Evolutionary conservation across 2,329 filamentous ascomycete species (phyloP), one percentile per base, ranked within the genome.

Genomic region (Verticillium longisporum): DNA sequence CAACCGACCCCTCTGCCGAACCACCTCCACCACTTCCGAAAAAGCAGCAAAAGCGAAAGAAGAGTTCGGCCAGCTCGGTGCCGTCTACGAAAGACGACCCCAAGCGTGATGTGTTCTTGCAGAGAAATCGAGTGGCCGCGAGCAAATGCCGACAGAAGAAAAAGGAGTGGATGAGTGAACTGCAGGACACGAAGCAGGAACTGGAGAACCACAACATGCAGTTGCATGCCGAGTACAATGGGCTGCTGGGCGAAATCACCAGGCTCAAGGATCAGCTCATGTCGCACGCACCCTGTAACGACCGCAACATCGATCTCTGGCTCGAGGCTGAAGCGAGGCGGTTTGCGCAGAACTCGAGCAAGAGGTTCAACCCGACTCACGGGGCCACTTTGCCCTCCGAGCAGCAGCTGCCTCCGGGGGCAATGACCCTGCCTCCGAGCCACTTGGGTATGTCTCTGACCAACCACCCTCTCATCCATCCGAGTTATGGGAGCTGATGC

Each of bases 71-170:
- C 5, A 26, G 21, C 18, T 59, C 61, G 13, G 58, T 60, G 32
- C 66, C 18, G 18, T 61, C 64, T 1, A 70, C 66, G 3, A 75
- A 79, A 10, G 71, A 74, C 1, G 69, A 69, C 7, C 53, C 63
- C 5, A 85, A 83, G 66, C 78, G 84, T 33, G 79, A 77, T 63
- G 81, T 80, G 63, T 87, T 86, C 66, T 78, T 91, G 0, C 86
- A 90, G 72, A 83, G 88, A 63, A 92, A 92, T 71, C 81, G 89
- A 10, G 76, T 89, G 2, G 89, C 89, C 0, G 89, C 89, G 1
- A 88, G 86, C 70, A 91, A 91, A 69, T 92, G 88, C 68, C 83
- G 89, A 4, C 83, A 88, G 68, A 90, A 90, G 73, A 84, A 83
- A 68, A 85, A 84, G 72, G 73, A 78, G 66, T 83, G 79, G 76